Base-by-base conservation (phyloP, 371 early-diverging fungal species). In the Mortierella sp. region DNA sequence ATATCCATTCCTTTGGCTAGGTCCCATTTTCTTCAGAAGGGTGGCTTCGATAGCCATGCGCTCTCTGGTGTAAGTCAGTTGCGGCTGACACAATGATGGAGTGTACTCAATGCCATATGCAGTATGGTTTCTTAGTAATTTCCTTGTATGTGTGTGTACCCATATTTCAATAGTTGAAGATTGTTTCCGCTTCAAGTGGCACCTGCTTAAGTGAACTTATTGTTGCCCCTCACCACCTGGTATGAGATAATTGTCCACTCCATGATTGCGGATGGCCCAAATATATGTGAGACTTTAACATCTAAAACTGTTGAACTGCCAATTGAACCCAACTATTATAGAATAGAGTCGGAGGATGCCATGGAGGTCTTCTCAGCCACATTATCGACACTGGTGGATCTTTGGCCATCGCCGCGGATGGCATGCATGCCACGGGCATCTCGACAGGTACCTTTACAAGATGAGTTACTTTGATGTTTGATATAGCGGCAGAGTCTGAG, bases 351-450 rank as follows among this genome's bases (percentile, higher is more conserved):
- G 76, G 83, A 32, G 84, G 86, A 6, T 85, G 88, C 10, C 91
- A 91, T 73, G 91, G 91, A 40, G 91, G 91, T 37, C 66, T 91
- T 32, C 78, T 89, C 32, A 87, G 89, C 42, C 88, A 90, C 2
- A 85, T 87, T 60, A 88, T 90, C 6, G 91, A 90, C 72, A 74
- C 89, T 40, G 89, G 88, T 23, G 91, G 91, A 3, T 90, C 91
- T 6, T 68, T 91, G 57, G 90, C 90, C 3, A 82, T 91, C 40
- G 89, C 89, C 1, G 83, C 90, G 17, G 86, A 86, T 43, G 88
- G 87, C 9, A 74, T 90, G 57, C 85, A 82, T 72, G 84, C 87
- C 17, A 91, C 91, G 5, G 91, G 91, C 43, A 86, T 91, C 1
- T 88, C 89, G 45, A 91, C 91, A 12, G 91, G 89, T 82, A 81